Conservation (phyloP, 2,329 filamentous ascomycete species). For the Fusarium secorum region DNA sequence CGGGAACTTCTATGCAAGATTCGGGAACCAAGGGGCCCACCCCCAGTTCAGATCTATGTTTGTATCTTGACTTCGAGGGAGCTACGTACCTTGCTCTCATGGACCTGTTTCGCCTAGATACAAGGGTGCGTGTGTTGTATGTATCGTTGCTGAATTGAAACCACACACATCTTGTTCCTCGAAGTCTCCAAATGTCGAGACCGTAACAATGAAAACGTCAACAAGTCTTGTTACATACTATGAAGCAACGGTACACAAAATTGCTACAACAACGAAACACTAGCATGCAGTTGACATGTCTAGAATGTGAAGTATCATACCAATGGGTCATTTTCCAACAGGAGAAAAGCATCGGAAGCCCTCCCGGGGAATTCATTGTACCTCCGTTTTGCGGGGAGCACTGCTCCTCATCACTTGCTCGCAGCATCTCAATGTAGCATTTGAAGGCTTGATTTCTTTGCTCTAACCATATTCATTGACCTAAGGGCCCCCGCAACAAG, state of each 20-base stretch:
- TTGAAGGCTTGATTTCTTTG: constrained; percentile 7
- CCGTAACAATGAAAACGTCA: not conserved
- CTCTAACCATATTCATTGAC: constrained; percentile 38
- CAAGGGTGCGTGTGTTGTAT: not conserved
- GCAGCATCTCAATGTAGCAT: constrained; percentile 2
- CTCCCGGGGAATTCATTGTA: constrained; percentile 9
- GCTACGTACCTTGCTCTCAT: not conserved
- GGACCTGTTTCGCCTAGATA: not conserved
- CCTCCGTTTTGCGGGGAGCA: constrained; percentile 34
- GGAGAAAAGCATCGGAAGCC: constrained; percentile 3
- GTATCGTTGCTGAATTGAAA: not conserved
- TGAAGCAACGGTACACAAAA: not conserved
- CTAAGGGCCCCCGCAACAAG: constrained; percentile 26
- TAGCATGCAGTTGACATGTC: not conserved
- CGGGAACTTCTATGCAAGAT: constrained; percentile 35
- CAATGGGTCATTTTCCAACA: not conserved
- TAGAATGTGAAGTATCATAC: not conserved
- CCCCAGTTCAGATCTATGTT: constrained; percentile 30
- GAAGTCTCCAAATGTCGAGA: not conserved
- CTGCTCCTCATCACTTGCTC: constrained; percentile 28
- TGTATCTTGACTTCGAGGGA: constrained; percentile 14
- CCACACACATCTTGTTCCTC: not conserved
- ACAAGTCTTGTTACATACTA: not conserved
- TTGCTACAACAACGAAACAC: not conserved
- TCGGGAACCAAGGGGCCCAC: constrained; percentile 29